Evolutionary conservation across 495 filamentous ascomycete genomes (phyloP).

Genomic region (Immersiella caudata): DNA sequence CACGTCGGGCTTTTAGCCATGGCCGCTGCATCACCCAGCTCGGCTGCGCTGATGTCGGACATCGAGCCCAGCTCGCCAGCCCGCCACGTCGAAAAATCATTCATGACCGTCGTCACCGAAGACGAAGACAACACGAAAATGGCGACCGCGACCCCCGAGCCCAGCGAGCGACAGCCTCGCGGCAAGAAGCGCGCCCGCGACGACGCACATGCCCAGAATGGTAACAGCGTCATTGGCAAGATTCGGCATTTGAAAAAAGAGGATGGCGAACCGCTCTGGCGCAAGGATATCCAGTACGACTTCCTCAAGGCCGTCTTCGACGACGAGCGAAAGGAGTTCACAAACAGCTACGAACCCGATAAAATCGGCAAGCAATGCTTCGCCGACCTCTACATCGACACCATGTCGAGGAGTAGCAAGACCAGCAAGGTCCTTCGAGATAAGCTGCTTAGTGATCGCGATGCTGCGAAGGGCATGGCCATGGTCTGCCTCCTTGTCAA

Average conservation of each 20-base stretch:
- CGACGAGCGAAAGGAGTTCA: constrained; percentile 81
- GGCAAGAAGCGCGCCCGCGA: constrained; percentile 41
- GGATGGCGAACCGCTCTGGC: constrained; percentile 94
- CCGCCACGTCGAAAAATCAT: constrained; percentile 36
- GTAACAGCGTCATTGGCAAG: constrained; percentile 70
- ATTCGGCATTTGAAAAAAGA: constrained; percentile 96
- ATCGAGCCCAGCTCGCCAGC: constrained; percentile 36
- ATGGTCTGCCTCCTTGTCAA: constrained; percentile 99
- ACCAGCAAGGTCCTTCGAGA: constrained; percentile 98
- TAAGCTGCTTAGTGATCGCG: constrained; percentile 89
- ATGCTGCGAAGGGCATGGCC: constrained; percentile 94
- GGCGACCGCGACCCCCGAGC: constrained; percentile 37
- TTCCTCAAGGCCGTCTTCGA: constrained; percentile 92
- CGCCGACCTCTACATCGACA: constrained; percentile 95
- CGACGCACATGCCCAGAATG: constrained; percentile 34
- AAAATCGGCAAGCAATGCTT: constrained; percentile 76
- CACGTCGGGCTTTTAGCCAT: constrained; percentile 28
- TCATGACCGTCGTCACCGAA: constrained; percentile 38
- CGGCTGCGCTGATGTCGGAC: constrained; percentile 35
- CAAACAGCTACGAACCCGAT: constrained; percentile 76
- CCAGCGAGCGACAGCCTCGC: constrained; percentile 34
- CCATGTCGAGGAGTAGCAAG: constrained; percentile 98
- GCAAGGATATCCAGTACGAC: constrained; percentile 96
- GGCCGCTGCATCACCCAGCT: constrained; percentile 39
- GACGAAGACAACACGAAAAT: constrained; percentile 42